phyloP scores from a whole-genome alignment of 2,329 filamentous ascomycete species.

The Trichoderma aggressivum region DNA sequence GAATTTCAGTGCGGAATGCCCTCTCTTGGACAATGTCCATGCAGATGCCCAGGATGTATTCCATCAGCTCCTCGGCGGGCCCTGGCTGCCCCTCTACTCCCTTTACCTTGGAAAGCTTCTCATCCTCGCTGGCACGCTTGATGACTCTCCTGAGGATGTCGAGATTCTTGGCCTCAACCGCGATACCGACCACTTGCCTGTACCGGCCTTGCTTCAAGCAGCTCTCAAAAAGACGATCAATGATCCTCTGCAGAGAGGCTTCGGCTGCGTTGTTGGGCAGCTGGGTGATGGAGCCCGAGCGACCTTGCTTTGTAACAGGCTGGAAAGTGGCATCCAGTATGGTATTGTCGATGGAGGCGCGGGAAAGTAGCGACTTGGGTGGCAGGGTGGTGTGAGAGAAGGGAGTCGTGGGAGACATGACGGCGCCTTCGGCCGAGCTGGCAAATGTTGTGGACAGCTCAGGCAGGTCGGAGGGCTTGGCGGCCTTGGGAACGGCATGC shows the following conservation, averaged over 20 bases:
- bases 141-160: conserved; percentile 85
- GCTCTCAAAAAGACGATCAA: conserved; percentile 86
- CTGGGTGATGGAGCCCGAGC: conserved; percentile 60
- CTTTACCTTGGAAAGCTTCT: conserved; percentile 64
- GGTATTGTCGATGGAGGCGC: conserved; percentile 65
- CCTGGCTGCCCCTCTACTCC: conserved; percentile 47
- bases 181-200: conserved; percentile 93
- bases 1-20: conserved; percentile 75
- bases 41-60: conserved; percentile 92
- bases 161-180: conserved; percentile 89
- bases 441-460: conserved; percentile 79
- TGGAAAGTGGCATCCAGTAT: conserved; percentile 59
- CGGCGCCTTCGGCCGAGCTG: conserved; percentile 63
- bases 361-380: conserved; percentile 91
- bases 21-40: conserved; percentile 98
- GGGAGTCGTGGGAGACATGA: conserved; percentile 85
- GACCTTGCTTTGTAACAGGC: conserved; percentile 50
- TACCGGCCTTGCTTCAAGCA: conserved; percentile 85
- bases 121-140: conserved; percentile 81
- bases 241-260: conserved; percentile 74
- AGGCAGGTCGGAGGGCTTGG: conserved; percentile 52
- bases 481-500: conserved; percentile 43
- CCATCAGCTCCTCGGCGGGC: conserved; percentile 87
- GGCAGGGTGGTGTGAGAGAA: conserved; percentile 93
- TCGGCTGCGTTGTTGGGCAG: conserved; percentile 68